Conservation (phyloP, 176 grass and related monocot species). For the Phragmites australis region DNA sequence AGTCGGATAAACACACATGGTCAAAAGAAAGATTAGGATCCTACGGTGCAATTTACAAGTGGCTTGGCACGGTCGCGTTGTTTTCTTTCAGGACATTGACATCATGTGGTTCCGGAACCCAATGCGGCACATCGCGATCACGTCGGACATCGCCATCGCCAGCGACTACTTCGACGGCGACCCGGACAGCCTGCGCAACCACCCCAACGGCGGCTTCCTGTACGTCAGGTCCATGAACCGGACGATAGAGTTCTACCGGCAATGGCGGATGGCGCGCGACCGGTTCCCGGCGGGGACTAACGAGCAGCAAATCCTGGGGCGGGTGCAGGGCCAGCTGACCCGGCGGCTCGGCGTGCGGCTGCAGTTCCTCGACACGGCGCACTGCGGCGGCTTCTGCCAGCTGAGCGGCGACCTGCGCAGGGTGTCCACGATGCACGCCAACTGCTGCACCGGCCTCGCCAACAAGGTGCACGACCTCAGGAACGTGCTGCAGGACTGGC, state of each 20-base stretch:
- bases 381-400: constrained; percentile 82
- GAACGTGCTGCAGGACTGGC: constrained; percentile 67
- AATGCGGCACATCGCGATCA: constrained; percentile 62
- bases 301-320: constrained; percentile 63
- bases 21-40: background rate
- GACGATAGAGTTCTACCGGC: constrained; percentile 68
- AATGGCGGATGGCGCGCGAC: constrained; percentile 54
- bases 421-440: constrained; percentile 83
- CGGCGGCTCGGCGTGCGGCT: constrained; percentile 41
- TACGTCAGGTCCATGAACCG: constrained; percentile 49
- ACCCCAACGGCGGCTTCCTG: constrained; percentile 71
- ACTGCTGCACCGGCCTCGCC: constrained; percentile 68
- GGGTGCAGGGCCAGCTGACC: constrained; percentile 32
- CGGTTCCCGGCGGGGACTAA: constrained; percentile 49
- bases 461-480: constrained; percentile 65
- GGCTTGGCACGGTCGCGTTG: background rate
- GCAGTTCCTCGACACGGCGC: constrained; percentile 71
- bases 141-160: constrained; percentile 66
- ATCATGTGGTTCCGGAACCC: constrained; percentile 89
- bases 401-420: constrained; percentile 56
- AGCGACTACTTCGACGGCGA: constrained; percentile 69
- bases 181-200: constrained; percentile 54
- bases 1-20: no score
- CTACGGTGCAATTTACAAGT: background rate
- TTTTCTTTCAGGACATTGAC: constrained; percentile 63